Base-by-base conservation (phyloP, 1,284 basidiomycete species). In the Cryptococcus hybrid region DNA sequence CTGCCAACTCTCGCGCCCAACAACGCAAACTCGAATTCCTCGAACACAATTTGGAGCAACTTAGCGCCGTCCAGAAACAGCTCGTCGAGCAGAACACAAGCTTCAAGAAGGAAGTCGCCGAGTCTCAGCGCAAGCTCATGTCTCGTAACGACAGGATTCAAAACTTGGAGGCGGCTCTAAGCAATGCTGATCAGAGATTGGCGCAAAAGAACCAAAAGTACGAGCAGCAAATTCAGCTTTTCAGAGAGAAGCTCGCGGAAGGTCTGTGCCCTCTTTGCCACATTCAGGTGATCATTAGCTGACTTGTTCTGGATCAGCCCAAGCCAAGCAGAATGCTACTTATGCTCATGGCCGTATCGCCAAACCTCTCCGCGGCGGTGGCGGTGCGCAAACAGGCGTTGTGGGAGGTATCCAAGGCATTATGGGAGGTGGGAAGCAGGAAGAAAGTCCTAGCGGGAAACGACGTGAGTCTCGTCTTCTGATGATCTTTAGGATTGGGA, bases 11-110 rank as follows among this genome's bases (percentile, higher is more conserved):
- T 87, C 7, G 81, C 77, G 90, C 94, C 3, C 96, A 99, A 74
- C 93, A 97, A 81, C 94, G 95, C 85, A 98, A 98, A 85, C 96
- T 99, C 90, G 91, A 92, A 36, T 95, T 98, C 84, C 80, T 99
- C 58, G 95, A 98, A 75, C 89, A 95, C 62, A 99, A 99, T 75
- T 81, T 99, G 54, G 95, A 99, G 75, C 92, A 97, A 71, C 82
- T 99, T 66, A 95, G 92, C 46, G 80, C 91, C 56, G 94, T 99
- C 39, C 96, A 99, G 84, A 97, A 59, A 42, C 69, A 95, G 90
- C 88, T 99, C 59, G 95, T 99, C 58, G 96, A 99, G 79, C 96
- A 99, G 81, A 99, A 99, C 80, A 89, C 92, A 13, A 85, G 88
- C 18, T 82, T 99, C 68, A 99, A 99, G 85, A 97, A 96, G 80